These are phyloP conservation scores for Fusarium sp. DNA, from an alignment of 2,329 filamentous ascomycete species.

Conservation along the genomic window DNA sequence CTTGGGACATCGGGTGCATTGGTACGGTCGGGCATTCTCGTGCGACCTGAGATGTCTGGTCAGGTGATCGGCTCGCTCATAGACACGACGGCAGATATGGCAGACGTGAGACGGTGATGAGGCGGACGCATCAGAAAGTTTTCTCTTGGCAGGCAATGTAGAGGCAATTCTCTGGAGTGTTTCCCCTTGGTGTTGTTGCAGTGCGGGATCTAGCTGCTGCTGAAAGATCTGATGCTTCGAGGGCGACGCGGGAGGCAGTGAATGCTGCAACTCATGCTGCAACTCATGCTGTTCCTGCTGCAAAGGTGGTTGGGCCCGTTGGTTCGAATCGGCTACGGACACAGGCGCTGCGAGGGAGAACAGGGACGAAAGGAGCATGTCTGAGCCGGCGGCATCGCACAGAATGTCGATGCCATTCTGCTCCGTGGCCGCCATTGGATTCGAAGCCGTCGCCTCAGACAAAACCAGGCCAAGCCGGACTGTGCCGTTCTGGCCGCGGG, in stretches of 20 bases:
- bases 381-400: slow-evolving; percentile 42
- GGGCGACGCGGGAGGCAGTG: slow-evolving; percentile 24
- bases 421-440: slow-evolving; percentile 36
- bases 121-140: slow-evolving; percentile 38
- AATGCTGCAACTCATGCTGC: slow-evolving; percentile 29
- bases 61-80: slow-evolving; percentile 41
- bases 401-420: slow-evolving; percentile 44
- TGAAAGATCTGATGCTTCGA: slow-evolving; percentile 29
- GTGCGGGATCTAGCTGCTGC: slow-evolving; percentile 29
- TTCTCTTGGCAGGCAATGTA: slow-evolving; percentile 35
- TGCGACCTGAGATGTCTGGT: slow-evolving; percentile 42
- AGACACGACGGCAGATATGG: slow-evolving; percentile 42
- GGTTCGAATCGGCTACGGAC: slow-evolving; percentile 29
- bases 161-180: slow-evolving; percentile 20
- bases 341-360: slow-evolving; percentile 38
- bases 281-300: slow-evolving; percentile 32
- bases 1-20: slow-evolving; percentile 42
- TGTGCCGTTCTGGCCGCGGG: slow-evolving; percentile 11
- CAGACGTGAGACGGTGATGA: slow-evolving; percentile 42
- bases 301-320: slow-evolving; percentile 17
- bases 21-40: slow-evolving; percentile 41
- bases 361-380: slow-evolving; percentile 41
- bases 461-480: slow-evolving; percentile 9
- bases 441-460: slow-evolving; percentile 12
- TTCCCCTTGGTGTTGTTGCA: slow-evolving; percentile 21